These are phyloP conservation scores for Saccharomyces hybrid DNA, from an alignment of 1,139 yeast species.

Conservation along the genomic window DNA sequence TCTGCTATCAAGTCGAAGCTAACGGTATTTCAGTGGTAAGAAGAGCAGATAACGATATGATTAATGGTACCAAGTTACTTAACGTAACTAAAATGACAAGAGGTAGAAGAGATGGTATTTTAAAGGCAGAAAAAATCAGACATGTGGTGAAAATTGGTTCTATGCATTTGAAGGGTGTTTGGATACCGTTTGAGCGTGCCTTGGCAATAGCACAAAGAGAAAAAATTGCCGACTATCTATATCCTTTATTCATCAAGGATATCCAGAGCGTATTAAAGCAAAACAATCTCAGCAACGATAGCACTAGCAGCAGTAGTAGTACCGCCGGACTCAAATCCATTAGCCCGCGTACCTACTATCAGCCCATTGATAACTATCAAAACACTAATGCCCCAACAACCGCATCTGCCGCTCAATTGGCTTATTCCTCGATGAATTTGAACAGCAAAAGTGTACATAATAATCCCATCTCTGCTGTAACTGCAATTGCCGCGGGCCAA, in stretches of 20 bases:
- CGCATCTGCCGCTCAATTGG: neutral
- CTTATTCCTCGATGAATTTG: neutral
- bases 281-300: slow-evolving; percentile 19
- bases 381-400: neutral
- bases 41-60: slow-evolving; percentile 85
- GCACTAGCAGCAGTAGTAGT: neutral
- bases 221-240: slow-evolving; percentile 74
- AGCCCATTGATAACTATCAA: neutral
- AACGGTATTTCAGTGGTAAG: slow-evolving; percentile 84
- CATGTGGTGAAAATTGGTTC: slow-evolving; percentile 95
- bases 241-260: slow-evolving; percentile 83
- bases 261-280: slow-evolving; percentile 59
- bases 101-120: slow-evolving; percentile 86
- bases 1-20: slow-evolving; percentile 91
- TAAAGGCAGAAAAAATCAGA: slow-evolving; percentile 78
- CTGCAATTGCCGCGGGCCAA: neutral
- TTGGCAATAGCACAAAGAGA: slow-evolving; percentile 86
- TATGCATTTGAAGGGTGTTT: slow-evolving; percentile 92
- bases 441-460: neutral
- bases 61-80: slow-evolving; percentile 83
- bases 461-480: neutral
- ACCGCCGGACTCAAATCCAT: neutral
- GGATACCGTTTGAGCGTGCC: slow-evolving; percentile 94
- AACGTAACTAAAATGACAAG: slow-evolving; percentile 94
- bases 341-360: neutral